Percentiles rank a stretch among this genome's conserved stretches.
These are phyloP conservation scores for Rhazya stricta DNA, from an alignment of 257 asterid genomes.

Conservation along the genomic window DNA sequence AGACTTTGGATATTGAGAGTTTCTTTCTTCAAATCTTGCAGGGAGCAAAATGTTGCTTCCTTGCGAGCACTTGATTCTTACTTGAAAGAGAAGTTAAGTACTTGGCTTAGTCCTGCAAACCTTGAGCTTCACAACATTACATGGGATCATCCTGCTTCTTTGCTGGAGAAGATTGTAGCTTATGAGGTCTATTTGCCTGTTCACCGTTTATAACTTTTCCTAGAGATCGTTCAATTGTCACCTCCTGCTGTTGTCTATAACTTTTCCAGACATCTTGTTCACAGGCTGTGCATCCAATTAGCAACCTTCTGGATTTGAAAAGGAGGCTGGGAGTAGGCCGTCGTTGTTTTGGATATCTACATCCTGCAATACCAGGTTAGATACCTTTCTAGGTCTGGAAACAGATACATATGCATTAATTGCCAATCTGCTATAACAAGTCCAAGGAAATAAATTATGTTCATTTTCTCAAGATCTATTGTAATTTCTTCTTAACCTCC, in stretches of 20 bases:
- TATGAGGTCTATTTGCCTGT: slow-evolving; percentile 54
- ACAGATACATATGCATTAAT: neutral
- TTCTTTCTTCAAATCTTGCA: slow-evolving; percentile 21
- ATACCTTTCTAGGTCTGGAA: slow-evolving; percentile 13
- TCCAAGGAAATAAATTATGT: neutral
- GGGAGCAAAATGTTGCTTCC: slow-evolving; percentile 65
- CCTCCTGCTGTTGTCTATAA: neutral
- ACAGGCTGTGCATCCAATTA: slow-evolving; percentile 97
- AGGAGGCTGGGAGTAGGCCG: slow-evolving; percentile 93
- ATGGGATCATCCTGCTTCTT: slow-evolving; percentile 96
- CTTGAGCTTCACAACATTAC: slow-evolving; percentile 82
- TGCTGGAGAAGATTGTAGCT: slow-evolving; percentile 90
- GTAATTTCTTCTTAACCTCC: neutral
- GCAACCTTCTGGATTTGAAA: slow-evolving; percentile 84
- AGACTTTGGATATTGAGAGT: neutral
- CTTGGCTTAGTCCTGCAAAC: slow-evolving; percentile 96
- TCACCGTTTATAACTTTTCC: slow-evolving; percentile 6
- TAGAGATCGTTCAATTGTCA: neutral
- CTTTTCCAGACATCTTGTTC: slow-evolving; percentile 11
- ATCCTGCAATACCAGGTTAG: slow-evolving; percentile 93
- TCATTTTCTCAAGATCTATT: neutral
- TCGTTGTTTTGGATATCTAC: slow-evolving; percentile 90
- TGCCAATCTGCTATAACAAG: neutral
- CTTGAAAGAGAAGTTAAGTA: slow-evolving; percentile 84
- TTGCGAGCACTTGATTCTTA: slow-evolving; percentile 80